Evolutionary conservation across 2,329 filamentous ascomycete genomes (phyloP).

Genomic region (Penicillium aurantiogriseum): DNA sequence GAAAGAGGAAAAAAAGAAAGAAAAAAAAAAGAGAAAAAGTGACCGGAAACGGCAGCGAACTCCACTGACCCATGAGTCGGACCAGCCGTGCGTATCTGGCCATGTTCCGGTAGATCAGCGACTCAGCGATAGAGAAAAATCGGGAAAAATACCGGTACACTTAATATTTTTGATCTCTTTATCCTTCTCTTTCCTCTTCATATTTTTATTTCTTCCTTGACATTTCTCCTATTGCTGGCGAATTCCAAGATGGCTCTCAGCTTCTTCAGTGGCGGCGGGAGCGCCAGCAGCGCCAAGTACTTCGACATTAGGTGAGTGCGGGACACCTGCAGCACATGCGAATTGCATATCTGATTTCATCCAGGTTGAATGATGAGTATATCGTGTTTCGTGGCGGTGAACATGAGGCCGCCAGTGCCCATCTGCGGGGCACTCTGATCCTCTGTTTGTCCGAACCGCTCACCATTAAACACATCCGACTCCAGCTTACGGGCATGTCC

Average conservation of each 20-base stretch:
- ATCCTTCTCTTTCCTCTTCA: not conserved
- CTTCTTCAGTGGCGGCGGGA: conserved; percentile 44
- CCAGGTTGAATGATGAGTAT: conserved; percentile 73
- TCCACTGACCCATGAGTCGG: conserved; percentile 39
- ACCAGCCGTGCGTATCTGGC: conserved; percentile 48
- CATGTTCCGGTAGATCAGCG: conserved; percentile 33
- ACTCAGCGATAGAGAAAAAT: conserved; percentile 26
- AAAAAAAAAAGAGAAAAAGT: not conserved
- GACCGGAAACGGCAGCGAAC: conserved; percentile 33
- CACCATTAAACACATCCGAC: conserved; percentile 69
- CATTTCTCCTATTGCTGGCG: conserved; percentile 12
- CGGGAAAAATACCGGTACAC: conserved; percentile 20
- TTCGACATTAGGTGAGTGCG: conserved; percentile 49
- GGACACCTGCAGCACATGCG: conserved; percentile 2
- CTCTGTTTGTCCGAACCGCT: conserved; percentile 69
- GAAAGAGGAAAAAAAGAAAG: not conserved
- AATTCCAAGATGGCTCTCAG: conserved; percentile 44
- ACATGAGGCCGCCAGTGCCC: conserved; percentile 71
- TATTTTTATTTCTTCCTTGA: conserved; percentile 7
- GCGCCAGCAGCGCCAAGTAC: conserved; percentile 48
- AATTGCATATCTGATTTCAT: conserved; percentile 18
- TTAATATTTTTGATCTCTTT: conserved; percentile 4
- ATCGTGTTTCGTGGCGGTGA: conserved; percentile 74
- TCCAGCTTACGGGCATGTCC: conserved; percentile 69
- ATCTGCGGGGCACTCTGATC: conserved; percentile 71